Conservation (phyloP, 192 early-diverging fungal genomes). For the Umbelopsis sp. region DNA sequence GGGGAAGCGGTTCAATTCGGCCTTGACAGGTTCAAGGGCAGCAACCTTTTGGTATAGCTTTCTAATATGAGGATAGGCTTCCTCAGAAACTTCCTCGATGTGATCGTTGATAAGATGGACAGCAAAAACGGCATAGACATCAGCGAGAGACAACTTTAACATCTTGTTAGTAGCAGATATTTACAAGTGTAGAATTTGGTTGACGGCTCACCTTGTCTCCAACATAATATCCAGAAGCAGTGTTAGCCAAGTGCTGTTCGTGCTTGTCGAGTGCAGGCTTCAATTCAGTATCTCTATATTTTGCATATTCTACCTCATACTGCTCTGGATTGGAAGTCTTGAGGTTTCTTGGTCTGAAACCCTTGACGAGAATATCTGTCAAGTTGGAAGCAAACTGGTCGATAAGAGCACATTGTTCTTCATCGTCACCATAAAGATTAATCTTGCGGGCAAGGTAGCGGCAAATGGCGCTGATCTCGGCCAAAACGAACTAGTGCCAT, state of each 20-base stretch:
- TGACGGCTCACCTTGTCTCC: slow-evolving; percentile 8
- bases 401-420: slow-evolving; percentile 1
- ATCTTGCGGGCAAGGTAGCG: slow-evolving; percentile 17
- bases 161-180: too few relatives aligned
- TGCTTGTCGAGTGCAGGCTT: slow-evolving; percentile 6
- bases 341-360: background rate
- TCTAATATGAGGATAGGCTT: too few relatives aligned
- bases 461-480: background rate
- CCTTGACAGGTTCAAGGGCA: too few relatives aligned
- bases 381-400: slow-evolving; percentile 6
- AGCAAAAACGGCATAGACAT: background rate
- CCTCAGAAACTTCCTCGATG: too few relatives aligned
- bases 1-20: too few relatives aligned
- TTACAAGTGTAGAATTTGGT: too few relatives aligned
- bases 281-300: background rate
- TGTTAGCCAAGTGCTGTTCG: slow-evolving; percentile 3
- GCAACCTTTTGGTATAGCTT: too few relatives aligned
- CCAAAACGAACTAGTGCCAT: slow-evolving; percentile 7
- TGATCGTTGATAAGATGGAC: too few relatives aligned
- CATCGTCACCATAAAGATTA: background rate
- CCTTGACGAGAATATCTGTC: background rate
- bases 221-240: slow-evolving; percentile 15
- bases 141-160: slow-evolving; percentile 8
- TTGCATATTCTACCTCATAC: background rate
- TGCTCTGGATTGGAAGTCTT: background rate